These are phyloP conservation scores for Moniliella sp. DNA, from an alignment of 1,284 basidiomycete genomes.

Conservation along the genomic window DNA sequence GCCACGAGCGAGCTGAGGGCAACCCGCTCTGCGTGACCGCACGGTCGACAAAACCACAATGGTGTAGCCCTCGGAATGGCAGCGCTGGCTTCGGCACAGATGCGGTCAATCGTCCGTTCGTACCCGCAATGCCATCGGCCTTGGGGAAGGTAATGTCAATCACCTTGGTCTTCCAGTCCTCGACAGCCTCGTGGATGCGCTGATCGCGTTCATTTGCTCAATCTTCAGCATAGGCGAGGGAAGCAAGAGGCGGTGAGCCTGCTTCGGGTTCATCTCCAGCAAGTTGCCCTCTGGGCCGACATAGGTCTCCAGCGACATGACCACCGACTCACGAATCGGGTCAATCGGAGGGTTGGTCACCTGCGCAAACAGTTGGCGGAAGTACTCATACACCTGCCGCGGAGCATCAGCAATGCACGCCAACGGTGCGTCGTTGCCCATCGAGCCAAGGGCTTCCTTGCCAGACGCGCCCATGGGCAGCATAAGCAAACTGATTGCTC, in stretches of 20 bases:
- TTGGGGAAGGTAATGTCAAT: constrained; percentile 30
- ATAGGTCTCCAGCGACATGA: constrained; percentile 31
- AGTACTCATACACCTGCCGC: constrained; percentile 29
- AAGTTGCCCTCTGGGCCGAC: constrained; percentile 30
- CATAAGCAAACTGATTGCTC: constrained; percentile 28
- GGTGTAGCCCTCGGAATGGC: constrained; percentile 20
- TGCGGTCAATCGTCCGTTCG: constrained; percentile 20
- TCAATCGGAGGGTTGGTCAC: constrained; percentile 32
- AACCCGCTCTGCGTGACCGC: constrained; percentile 16
- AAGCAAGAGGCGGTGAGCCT: constrained; percentile 24
- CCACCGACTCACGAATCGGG: constrained; percentile 27
- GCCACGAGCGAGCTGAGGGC: constrained; percentile 24
- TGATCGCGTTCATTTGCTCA: constrained; percentile 23
- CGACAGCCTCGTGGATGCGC: constrained; percentile 13
- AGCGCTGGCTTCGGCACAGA: constrained; percentile 23
- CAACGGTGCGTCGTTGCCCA: constrained; percentile 29
- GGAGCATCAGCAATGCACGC: constrained; percentile 23
- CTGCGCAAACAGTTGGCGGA: constrained; percentile 30
- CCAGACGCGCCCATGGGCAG: constrained; percentile 24
- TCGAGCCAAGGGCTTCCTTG: constrained; percentile 29
- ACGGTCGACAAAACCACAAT: constrained; percentile 23
- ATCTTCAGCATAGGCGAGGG: constrained; percentile 22
- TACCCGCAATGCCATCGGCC: constrained; percentile 21
- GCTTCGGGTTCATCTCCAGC: constrained; percentile 24
- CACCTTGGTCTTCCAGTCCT: constrained; percentile 18